phyloP scores from a whole-genome alignment of 2,329 filamentous ascomycete species.

The Penicillium sp. region DNA sequence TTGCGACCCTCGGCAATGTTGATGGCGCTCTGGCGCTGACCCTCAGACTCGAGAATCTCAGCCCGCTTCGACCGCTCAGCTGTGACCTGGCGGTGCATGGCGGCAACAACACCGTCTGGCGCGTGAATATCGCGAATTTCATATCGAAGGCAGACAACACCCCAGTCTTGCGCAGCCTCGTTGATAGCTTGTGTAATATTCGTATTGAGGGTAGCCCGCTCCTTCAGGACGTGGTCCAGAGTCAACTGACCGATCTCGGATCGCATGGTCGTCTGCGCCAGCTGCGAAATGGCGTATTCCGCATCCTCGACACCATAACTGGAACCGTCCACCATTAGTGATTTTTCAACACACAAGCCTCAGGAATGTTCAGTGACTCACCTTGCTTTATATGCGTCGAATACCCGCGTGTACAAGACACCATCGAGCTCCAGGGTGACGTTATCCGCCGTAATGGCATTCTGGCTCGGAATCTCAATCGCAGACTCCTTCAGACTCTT shows the following conservation, averaged over 20 bases:
- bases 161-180: slow-evolving; percentile 94
- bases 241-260: slow-evolving; percentile 95
- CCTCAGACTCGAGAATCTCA: slow-evolving; percentile 95
- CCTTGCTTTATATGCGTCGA: slow-evolving; percentile 97
- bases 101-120: slow-evolving; percentile 84
- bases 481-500: slow-evolving; percentile 95
- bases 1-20: slow-evolving; percentile 98
- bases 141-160: slow-evolving; percentile 90
- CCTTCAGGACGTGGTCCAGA: slow-evolving; percentile 95
- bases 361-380: slow-evolving; percentile 38
- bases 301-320: slow-evolving; percentile 98
- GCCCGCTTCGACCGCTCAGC: slow-evolving; percentile 96
- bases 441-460: slow-evolving; percentile 96
- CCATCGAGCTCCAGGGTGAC: slow-evolving; percentile 95
- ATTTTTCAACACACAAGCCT: not conserved
- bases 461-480: slow-evolving; percentile 95
- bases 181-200: slow-evolving; percentile 99
- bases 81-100: slow-evolving; percentile 97
- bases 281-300: slow-evolving; percentile 96
- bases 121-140: slow-evolving; percentile 98
- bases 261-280: slow-evolving; percentile 98
- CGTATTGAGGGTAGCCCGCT: slow-evolving; percentile 89
- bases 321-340: slow-evolving; percentile 1
- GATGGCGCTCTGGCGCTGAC: slow-evolving; percentile 94
- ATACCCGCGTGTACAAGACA: slow-evolving; percentile 90